phyloP scores from a whole-genome alignment of 2,329 filamentous ascomycete genomes.

The Trichoderma sp. region DNA sequence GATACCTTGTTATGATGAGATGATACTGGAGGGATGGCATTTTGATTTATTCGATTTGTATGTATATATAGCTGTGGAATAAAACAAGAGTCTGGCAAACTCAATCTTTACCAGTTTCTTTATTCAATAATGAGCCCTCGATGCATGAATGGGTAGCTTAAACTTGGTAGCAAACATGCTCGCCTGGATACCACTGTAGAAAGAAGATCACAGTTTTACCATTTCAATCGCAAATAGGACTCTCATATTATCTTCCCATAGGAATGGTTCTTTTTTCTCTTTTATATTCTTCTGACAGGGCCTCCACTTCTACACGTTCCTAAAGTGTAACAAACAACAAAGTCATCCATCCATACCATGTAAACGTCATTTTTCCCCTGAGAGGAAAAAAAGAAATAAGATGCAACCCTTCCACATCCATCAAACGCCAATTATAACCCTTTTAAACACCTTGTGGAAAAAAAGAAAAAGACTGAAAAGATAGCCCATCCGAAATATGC shows the following conservation, averaged over 20 bases:
- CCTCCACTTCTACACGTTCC: constrained; percentile 4
- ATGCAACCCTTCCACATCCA: constrained; percentile 8
- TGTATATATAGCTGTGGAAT: not conserved
- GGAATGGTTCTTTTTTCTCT: not conserved
- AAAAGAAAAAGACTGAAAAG: not conserved
- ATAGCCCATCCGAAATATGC: not conserved
- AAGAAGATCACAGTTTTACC: not conserved
- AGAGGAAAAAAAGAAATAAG: not conserved
- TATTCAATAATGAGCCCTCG: not conserved
- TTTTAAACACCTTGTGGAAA: constrained; percentile 21
- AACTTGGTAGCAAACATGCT: not conserved
- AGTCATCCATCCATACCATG: constrained; percentile 1
- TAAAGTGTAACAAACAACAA: not conserved
- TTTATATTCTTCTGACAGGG: not conserved
- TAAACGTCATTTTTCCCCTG: not conserved
- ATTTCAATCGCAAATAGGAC: not conserved
- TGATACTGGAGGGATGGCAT: not conserved
- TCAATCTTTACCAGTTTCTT: not conserved
- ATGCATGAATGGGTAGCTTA: not conserved
- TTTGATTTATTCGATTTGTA: not conserved
- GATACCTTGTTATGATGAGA: constrained; percentile 14
- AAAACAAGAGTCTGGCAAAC: not conserved
- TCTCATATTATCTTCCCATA: constrained; percentile 3
- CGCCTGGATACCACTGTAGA: not conserved
- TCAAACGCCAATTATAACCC: constrained; percentile 27